Evolutionary conservation across 148 eudicot genomes (phyloP), one percentile per base, ranked within the genome.

Genomic region (Talinum fruticosum): DNA sequence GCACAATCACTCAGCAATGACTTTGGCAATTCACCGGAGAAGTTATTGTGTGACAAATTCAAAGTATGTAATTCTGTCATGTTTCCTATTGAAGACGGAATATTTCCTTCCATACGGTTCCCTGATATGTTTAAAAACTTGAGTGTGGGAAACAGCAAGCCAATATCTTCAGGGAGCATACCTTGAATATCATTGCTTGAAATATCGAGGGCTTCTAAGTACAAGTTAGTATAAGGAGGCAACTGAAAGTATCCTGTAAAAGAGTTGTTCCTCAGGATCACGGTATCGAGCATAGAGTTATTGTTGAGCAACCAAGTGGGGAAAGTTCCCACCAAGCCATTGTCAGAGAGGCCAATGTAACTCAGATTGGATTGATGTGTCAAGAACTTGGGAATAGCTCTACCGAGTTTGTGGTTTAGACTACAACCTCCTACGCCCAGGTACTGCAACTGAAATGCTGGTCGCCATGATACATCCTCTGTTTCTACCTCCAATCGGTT

Each of bases 301-400:
- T 41, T 71, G 6, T 37, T 23, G 1, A 75, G 30, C 74, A 66
- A 59, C 77, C 81, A 82, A 69, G 28, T 21, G 14, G 84, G 81
- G 29, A 81, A 77, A 0, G 38, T 10, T 16, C 77, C 78, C 16
- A 4, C 49, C 2, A 77, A 19, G 28, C 26, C 49, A n/a, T 78
- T 82, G 30, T 74, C 7, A 34, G 78, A 78, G 75, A 82, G 81
- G 28, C 74, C 81, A 24, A 78, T 51, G 10, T 18, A 12, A 3
- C 8, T 72, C n/a, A 72, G 61, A 16, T 47, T 72, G 24, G 29
- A 26, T 29, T 73, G 65, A 8, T 51, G 34, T 29, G 33, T 18
- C 75, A 51, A 51, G 59, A 73, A 73, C 8, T 16, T 30, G 4
- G 65, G 65, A 8, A 73, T 32, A 53, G 37, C 15, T 8, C 62